Evolutionary conservation across 73 alveolate genomes (phyloP), one percentile per base, ranked within the genome.

Genomic region (Paramecium tetraurelia): DNA sequence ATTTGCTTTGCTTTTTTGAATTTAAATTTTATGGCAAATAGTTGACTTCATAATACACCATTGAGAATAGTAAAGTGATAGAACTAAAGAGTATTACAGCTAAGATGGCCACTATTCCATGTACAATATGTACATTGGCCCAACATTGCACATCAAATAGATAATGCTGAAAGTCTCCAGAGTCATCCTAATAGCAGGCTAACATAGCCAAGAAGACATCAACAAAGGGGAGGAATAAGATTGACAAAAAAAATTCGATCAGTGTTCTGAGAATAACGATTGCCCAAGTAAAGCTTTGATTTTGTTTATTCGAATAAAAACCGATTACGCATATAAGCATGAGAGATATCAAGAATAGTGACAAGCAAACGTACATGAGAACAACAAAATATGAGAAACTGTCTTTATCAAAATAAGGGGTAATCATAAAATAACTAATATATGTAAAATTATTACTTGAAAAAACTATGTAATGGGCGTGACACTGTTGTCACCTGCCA

Each of bases 101-200:
- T 10, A 41, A 16, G 7, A 80, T 80, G 4, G 90, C 90, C 0
- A 80, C 90, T 22, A 80, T 48, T 20, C 90, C 90, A 80, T 80
- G 90, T 14, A 80, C 90, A 20, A 80, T 80, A 24, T 80, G 90
- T 44, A 22, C 33, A 80, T 80, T 80, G 5, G 75, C 48, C 90
- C 90, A 80, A 21, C 90, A 80, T 16, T 80, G 16, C 6, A 80
- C 31, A 46, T 80, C 90, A 80, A 80, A 80, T 43, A 80, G 21
- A 24, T 18, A 24, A 24, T 80, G 75, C 12, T 31, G 10, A 10
- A 44, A 35, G 7, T 21, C 9, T 9, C 90, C 90, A 16, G n/a
- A 0, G 1, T 18, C 46, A 43, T 80, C 33, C 0, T 59, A 18
- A 31, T 40, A 59, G 43, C 90, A 80, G 6, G 90, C 90, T 46